Percentiles rank a stretch among this genome's conserved stretches.
These are phyloP conservation scores for Alternaria ventricosa DNA, from an alignment of 2,329 filamentous ascomycete genomes.

Conservation along the genomic window DNA sequence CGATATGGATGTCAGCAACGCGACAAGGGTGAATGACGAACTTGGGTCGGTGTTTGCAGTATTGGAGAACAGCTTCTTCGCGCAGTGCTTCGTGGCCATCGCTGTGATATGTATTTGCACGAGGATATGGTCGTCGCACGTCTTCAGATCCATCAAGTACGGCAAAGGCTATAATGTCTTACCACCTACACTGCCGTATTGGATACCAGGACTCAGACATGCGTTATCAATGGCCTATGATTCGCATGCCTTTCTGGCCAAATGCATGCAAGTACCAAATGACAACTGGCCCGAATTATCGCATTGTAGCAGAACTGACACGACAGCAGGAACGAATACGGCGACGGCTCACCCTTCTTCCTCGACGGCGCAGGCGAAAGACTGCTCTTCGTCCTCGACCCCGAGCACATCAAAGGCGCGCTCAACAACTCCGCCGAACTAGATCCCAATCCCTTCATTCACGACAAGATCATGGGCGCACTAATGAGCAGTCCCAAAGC, in stretches of 20 bases:
- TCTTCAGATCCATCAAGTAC: slow-evolving; percentile 15
- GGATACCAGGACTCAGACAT: slow-evolving; percentile 26
- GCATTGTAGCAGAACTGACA: neutral
- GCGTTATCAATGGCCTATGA: slow-evolving; percentile 20
- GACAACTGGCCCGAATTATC: neutral
- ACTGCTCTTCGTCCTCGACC: slow-evolving; percentile 18
- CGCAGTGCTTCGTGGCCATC: slow-evolving; percentile 8
- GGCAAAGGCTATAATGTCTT: slow-evolving; percentile 6
- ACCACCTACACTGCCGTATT: slow-evolving; percentile 27
- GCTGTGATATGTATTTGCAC: slow-evolving; percentile 17
- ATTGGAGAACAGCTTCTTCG: neutral
- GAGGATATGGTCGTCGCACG: slow-evolving; percentile 16
- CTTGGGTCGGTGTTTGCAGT: neutral
- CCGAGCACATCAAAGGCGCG: slow-evolving; percentile 19
- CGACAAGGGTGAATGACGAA: neutral
- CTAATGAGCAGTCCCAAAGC: slow-evolving; percentile 23
- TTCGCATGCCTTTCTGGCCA: slow-evolving; percentile 15
- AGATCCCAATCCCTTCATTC: slow-evolving; percentile 23
- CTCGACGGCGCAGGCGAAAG: slow-evolving; percentile 24
- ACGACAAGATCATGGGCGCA: slow-evolving; percentile 20
- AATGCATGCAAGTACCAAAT: slow-evolving; percentile 16
- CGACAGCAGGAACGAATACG: slow-evolving; percentile 15
- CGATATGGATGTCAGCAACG: neutral
- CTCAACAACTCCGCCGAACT: slow-evolving; percentile 12
- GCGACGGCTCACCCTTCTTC: slow-evolving; percentile 22